Base-by-base conservation (phyloP, 805 yeast genomes). In the Candida germanica region DNA sequence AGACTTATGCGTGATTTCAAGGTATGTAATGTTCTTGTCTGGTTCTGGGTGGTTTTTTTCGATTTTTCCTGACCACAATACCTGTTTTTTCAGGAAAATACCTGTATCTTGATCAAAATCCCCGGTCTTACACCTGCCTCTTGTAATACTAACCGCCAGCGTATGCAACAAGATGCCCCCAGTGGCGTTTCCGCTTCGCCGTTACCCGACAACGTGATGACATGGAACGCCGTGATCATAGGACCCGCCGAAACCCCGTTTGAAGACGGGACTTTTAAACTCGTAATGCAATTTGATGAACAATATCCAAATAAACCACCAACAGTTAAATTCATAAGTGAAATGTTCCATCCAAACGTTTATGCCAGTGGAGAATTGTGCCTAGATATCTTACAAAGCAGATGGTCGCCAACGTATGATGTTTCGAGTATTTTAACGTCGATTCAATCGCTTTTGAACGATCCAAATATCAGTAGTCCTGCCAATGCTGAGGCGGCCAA, bases 371-470 rank as follows among this genome's bases (percentile, higher is more conserved):
- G 98, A 17, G 98, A 93, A 54, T 77, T 93, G 44, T 93, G 98
- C 66, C 73, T 93, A 45, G 98, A 93, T 64, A 93, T 93, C 48
- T 69, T 93, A 48, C 98, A 93, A 58, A 93, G 91, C 66, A 74
- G 98, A 57, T 93, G 98, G 98, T 84, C 95, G 17, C 98, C 98
- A 9, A 93, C 98, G 1, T 93, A 91, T 56, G 98, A 93, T 55
- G 98, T 93, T 25, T 88, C 96, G 8, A 87, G 96, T 9, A 91
- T 93, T 38, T 71, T 93, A 49, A 93, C 98, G 1, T 86, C 96
- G 18, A 80, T 93, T 40, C 98, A 93, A 59, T 81, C 89, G 38
- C 72, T 93, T 44, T 70, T 93, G 49, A 93, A 93, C 61, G 98
- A 93, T 58, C 98, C 98, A 12, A 93, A 93, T 58, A 94, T 89